Conservation (phyloP, 1,284 basidiomycete species). For the Xerocomus nothofagi region DNA sequence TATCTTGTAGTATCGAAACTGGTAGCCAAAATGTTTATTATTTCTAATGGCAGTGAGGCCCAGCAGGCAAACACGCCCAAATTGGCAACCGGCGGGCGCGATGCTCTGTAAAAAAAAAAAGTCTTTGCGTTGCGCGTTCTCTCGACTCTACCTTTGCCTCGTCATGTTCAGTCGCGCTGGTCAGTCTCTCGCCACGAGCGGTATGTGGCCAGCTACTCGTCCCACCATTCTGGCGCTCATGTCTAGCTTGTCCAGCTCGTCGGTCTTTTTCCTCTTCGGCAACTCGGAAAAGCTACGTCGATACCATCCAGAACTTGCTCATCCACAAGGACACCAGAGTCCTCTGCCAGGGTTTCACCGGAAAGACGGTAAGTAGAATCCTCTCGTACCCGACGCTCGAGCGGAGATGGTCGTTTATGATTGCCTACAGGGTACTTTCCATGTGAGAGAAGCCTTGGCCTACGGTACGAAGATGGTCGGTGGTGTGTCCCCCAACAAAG, state of each 20-base stretch:
- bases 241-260: conserved; percentile 45
- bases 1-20: conserved; percentile 13
- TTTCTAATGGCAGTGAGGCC: too few species aligned
- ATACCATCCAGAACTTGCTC: conserved; percentile 89
- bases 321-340: conserved; percentile 96
- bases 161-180: conserved; percentile 59
- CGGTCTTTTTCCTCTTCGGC: conserved; percentile 80
- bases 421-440: conserved; percentile 85
- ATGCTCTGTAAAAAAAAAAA: conserved; percentile 11
- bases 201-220: conserved; percentile 38
- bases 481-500: conserved; percentile 97
- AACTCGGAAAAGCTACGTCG: conserved; percentile 74
- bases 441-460: conserved; percentile 90
- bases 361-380: conserved; percentile 81
- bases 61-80: conserved; percentile 30
- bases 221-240: background rate
- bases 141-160: conserved; percentile 12
- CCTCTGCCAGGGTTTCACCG: conserved; percentile 91
- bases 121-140: conserved; percentile 10
- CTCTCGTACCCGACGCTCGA: background rate
- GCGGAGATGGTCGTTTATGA: conserved; percentile 8
- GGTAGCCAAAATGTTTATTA: conserved; percentile 22
- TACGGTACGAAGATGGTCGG: conserved; percentile 98
- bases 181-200: conserved; percentile 51
- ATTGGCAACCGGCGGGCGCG: conserved; percentile 22